Evolutionary conservation across 768 basidiomycete species (phyloP).

Genomic region (Punctularia strigosozonata): DNA sequence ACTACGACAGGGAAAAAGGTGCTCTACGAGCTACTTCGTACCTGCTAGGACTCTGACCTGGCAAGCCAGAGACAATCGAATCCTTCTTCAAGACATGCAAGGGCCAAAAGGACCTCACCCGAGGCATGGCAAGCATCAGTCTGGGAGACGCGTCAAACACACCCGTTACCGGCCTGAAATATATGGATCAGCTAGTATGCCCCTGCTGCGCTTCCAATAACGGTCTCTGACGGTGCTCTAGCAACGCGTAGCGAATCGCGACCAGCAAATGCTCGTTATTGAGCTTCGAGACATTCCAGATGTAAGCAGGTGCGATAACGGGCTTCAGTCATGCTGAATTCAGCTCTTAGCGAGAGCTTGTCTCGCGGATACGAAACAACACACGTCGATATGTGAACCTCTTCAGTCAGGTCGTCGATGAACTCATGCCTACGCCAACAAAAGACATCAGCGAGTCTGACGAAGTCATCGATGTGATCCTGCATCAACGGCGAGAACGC

Average conservation of each 20-base stretch:
- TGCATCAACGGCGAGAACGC: conserved; percentile 85
- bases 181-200: conserved; percentile 75
- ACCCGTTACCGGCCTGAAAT: conserved; percentile 43
- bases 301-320: conserved; percentile 26
- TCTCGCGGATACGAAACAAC: conserved; percentile 70
- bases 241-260: conserved; percentile 91
- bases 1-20: conserved; percentile 71
- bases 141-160: conserved; percentile 39
- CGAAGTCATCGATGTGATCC: conserved; percentile 94
- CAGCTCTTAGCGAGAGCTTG: conserved; percentile 56
- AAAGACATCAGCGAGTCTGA: conserved; percentile 84
- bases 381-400: conserved; percentile 82
- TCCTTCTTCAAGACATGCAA: conserved; percentile 49
- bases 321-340: conserved; percentile 7
- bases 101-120: conserved; percentile 51
- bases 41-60: background rate
- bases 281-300: conserved; percentile 81
- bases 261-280: conserved; percentile 80
- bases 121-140: conserved; percentile 59
- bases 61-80: conserved; percentile 46
- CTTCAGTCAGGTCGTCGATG: conserved; percentile 86
- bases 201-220: conserved; percentile 9
- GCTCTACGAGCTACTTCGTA: conserved; percentile 1
- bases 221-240: conserved; percentile 18
- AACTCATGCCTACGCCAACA: conserved; percentile 77